A percentile compares a stretch with the other conserved stretches of the same genome.
These are phyloP conservation scores for Nemania bipapillata DNA, from an alignment of 2,329 filamentous ascomycete genomes.

Conservation along the genomic window DNA sequence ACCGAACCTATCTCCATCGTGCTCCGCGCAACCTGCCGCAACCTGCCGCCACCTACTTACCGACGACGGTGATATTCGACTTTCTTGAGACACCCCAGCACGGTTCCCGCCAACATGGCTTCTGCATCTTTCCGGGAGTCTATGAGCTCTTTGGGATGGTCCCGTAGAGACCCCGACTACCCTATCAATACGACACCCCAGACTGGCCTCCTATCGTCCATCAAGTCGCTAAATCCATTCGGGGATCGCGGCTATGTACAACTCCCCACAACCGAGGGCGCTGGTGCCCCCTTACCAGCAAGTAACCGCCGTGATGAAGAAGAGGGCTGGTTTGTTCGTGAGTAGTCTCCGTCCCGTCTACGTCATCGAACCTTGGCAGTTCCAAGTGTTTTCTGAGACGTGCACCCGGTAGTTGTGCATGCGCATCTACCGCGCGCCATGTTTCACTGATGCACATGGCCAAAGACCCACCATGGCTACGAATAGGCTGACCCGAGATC, in stretches of 20 bases:
- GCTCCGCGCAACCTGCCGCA: slow-evolving; percentile 17
- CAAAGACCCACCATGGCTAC: slow-evolving; percentile 42
- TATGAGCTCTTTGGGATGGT: slow-evolving; percentile 95
- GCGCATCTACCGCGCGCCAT: slow-evolving; percentile 58
- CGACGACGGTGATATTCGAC: slow-evolving; percentile 17
- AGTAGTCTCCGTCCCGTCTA: slow-evolving; percentile 60
- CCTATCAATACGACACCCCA: slow-evolving; percentile 77
- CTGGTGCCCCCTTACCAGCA: slow-evolving; percentile 87
- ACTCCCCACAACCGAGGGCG: slow-evolving; percentile 83
- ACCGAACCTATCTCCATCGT: slow-evolving; percentile 22
- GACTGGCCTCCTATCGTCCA: slow-evolving; percentile 79
- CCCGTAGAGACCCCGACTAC: slow-evolving; percentile 80
- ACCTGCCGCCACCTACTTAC: slow-evolving; percentile 16
- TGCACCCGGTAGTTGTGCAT: slow-evolving; percentile 54
- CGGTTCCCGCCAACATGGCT: slow-evolving; percentile 68
- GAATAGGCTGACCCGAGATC: slow-evolving; percentile 49
- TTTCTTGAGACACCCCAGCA: slow-evolving; percentile 1
- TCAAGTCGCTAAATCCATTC: slow-evolving; percentile 90
- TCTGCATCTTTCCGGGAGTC: slow-evolving; percentile 91
- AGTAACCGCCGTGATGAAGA: slow-evolving; percentile 89
- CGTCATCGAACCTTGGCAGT: slow-evolving; percentile 42
- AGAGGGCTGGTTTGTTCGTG: slow-evolving; percentile 93
- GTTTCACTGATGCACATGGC: slow-evolving; percentile 57
- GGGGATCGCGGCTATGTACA: slow-evolving; percentile 86
- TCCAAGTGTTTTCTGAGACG: slow-evolving; percentile 55